Evolutionary conservation across 345 rosid genomes (phyloP), one percentile per base, ranked within the genome.

Genomic region (Pelargonium nanum): DNA sequence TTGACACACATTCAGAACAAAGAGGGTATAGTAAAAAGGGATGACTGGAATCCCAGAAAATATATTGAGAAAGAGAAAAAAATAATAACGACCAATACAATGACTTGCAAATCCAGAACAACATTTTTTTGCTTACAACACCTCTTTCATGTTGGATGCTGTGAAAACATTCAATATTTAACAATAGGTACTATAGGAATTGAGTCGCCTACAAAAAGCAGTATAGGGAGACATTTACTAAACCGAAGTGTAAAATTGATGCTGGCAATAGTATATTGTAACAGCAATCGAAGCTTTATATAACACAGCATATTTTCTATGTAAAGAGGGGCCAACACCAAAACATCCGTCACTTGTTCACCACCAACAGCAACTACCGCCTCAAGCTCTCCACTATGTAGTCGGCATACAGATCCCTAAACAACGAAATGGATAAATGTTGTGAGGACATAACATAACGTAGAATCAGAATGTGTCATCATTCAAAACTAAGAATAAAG

Each of bases 321-420:
- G 40, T 30, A 30, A 12, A 30, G 23, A 6, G 2, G 9, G 13
- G 25, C 40, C 53, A 44, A 15, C 23, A 22, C 20, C 24, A 22
- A 17, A 45, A 56, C 1, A 10, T 52, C n/a, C n/a, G 10, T 58
- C 60, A 63, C 34, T 54, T 28, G 32, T 28, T 28, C 32, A 9
- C 4, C 45, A 4, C 12, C 10, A 34, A 34, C 13, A 55, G 45
- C 26, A 24, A 62, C 79, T 80, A 86, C 68, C 84, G 72, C 81
- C 94, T 86, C 68, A 86, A 73, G 74, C 77, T 82, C 78, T 86
- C 87, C 68, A 86, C 80, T 1, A 86, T 82, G 66, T 86, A 86
- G 59, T 82, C 87, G 1, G 97, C 99, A 72, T 93, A 93, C 0
- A 93, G 88, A 70, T 87, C 79, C 99, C 99, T 89, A 70, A 78